Conservation (phyloP, 2,329 filamentous ascomycete genomes). For the Sporothrix schenckii region DNA sequence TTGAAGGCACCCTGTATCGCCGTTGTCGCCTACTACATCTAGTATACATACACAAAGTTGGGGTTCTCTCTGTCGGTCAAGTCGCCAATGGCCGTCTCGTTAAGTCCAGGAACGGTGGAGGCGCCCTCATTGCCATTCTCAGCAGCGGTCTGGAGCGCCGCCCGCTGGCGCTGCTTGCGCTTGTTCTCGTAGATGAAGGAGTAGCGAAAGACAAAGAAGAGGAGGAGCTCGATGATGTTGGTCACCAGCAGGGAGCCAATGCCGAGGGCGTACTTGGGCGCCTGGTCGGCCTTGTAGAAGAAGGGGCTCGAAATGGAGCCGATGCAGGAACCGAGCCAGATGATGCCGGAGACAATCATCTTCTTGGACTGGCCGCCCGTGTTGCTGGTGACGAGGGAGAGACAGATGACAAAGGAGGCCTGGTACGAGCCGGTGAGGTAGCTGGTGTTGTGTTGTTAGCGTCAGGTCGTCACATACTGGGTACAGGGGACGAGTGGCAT, state of each 20-base stretch:
- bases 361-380: conserved; percentile 9
- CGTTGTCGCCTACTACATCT: not conserved
- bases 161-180: not conserved
- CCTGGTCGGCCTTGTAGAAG: conserved; percentile 3
- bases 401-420: not conserved
- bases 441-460: not conserved
- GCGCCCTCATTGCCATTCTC: not conserved
- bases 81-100: conserved; percentile 7
- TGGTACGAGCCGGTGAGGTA: conserved; percentile 8
- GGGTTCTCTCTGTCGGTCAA: conserved; percentile 4
- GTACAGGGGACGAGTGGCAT: not conserved
- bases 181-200: not conserved
- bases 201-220: not conserved
- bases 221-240: not conserved
- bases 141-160: not conserved
- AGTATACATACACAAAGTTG: conserved; percentile 13
- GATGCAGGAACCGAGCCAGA: not conserved
- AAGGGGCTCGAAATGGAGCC: conserved; percentile 7
- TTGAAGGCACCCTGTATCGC: too few species aligned
- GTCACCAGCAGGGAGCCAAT: not conserved
- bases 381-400: not conserved
- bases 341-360: not conserved
- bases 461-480: too few species aligned
- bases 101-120: not conserved
- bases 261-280: not conserved